These are phyloP conservation scores for Fusarium sulawesiense DNA, from an alignment of 2,329 filamentous ascomycete species.

Conservation along the genomic window DNA sequence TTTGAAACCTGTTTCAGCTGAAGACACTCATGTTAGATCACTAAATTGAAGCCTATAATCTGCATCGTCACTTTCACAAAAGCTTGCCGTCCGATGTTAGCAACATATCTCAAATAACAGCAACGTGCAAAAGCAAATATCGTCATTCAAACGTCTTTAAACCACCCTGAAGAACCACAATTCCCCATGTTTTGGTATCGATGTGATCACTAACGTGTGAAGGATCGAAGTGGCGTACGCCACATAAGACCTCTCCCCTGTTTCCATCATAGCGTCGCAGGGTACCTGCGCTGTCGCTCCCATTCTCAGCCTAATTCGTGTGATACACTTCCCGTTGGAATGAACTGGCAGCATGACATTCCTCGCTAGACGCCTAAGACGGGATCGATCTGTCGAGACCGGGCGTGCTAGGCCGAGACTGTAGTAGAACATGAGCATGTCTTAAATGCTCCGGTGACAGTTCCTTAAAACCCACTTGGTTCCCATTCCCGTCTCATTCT, in stretches of 20 bases:
- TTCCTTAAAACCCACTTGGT: not conserved
- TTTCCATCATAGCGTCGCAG: not conserved
- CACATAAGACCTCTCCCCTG: not conserved
- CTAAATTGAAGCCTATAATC: not conserved
- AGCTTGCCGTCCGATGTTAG: not conserved
- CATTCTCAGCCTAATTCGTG: not conserved
- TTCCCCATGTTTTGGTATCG: not conserved
- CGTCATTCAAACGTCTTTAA: not conserved
- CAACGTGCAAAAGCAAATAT: not conserved
- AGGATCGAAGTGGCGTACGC: not conserved
- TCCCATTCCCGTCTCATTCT: not conserved
- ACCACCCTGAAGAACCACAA: not conserved
- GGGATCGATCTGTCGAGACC: not conserved
- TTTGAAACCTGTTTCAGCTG: not conserved
- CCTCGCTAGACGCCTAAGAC: not conserved
- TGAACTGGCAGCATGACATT: not conserved
- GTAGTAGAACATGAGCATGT: not conserved
- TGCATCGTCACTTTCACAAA: not conserved
- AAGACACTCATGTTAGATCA: accelerated
- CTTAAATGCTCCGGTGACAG: not conserved
- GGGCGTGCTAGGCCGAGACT: not conserved
- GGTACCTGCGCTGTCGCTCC: not conserved
- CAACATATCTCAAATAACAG: not conserved
- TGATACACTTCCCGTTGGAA: not conserved
- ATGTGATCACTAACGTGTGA: not conserved